Evolutionary conservation across 192 early-diverging fungal genomes (phyloP).

Genomic region (Thoreauomyces humboldtii): DNA sequence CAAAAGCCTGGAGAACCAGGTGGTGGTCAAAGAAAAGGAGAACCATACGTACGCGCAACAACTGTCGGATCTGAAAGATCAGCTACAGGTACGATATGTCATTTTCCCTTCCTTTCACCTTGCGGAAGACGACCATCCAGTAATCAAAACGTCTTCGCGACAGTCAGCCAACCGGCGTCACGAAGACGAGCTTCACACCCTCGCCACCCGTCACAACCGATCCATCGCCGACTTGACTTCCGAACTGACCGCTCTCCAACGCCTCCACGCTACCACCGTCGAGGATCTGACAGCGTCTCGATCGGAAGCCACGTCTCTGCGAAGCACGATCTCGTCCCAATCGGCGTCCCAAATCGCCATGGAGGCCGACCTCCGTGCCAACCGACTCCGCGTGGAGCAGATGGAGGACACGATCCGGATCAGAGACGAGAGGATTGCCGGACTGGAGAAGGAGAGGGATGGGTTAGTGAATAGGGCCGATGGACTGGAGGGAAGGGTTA

Average conservation of each 20-base stretch:
- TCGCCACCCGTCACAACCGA: conserved; percentile 14
- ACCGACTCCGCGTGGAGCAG: conserved; percentile 30
- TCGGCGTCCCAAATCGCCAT: conserved; percentile 42
- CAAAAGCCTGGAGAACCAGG: conserved; percentile 45
- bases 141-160: too few relatives aligned
- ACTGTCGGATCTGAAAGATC: conserved; percentile 34
- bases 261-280: conserved; percentile 2
- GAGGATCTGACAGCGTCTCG: conserved; percentile 9
- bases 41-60: conserved; percentile 43
- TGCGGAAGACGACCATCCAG: too few relatives aligned
- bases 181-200: conserved; percentile 41
- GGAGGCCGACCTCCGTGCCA: conserved; percentile 43
- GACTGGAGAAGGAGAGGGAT: conserved; percentile 30
- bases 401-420: conserved; percentile 12
- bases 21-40: conserved; percentile 65
- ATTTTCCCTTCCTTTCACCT: not conserved
- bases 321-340: conserved; percentile 48
- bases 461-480: conserved; percentile 38
- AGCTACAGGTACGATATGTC: conserved; percentile 30
- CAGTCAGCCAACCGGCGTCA: conserved; percentile 41
- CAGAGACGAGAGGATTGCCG: conserved; percentile 15
- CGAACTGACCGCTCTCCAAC: conserved; percentile 35
- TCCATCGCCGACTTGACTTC: conserved; percentile 25
- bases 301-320: conserved; percentile 5
- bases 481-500: conserved; percentile 60